These are phyloP conservation scores for Cardamine resedifolia DNA, from an alignment of 345 rosid species.

Conservation along the genomic window DNA sequence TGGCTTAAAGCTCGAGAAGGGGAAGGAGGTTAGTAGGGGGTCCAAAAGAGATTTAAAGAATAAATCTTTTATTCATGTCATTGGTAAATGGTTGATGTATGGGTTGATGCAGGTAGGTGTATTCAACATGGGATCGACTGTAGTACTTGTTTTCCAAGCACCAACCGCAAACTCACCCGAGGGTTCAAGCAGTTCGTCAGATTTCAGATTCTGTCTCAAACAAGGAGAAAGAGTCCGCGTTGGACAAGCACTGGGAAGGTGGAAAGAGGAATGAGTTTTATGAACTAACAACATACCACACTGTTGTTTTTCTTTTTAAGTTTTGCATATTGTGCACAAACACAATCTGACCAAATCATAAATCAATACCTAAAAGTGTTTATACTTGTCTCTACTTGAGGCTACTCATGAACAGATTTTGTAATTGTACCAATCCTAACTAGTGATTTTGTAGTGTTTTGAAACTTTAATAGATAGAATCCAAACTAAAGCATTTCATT, in stretches of 20 bases:
- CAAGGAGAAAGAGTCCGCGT: slow-evolving; percentile 71
- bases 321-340: neutral
- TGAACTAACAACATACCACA: slow-evolving; percentile 6
- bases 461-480: neutral
- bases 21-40: slow-evolving; percentile 70
- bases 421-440: neutral
- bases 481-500: neutral
- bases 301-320: neutral
- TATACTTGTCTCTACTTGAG: slow-evolving; percentile 14
- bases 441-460: neutral
- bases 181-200: slow-evolving; percentile 43
- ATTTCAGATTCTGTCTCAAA: slow-evolving; percentile 58
- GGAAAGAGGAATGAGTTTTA: slow-evolving; percentile 44
- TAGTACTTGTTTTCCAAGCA: slow-evolving; percentile 90
- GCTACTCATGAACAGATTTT: slow-evolving; percentile 2
- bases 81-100: slow-evolving; percentile 7
- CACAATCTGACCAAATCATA: neutral
- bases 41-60: neutral
- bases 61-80: neutral
- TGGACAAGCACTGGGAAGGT: slow-evolving; percentile 79
- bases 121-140: slow-evolving; percentile 94
- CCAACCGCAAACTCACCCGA: slow-evolving; percentile 48
- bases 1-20: slow-evolving; percentile 70
- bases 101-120: slow-evolving; percentile 59
- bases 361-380: neutral